These are phyloP conservation scores for Aspergillus sp. DNA, from an alignment of 2,329 filamentous ascomycete species.

Conservation along the genomic window DNA sequence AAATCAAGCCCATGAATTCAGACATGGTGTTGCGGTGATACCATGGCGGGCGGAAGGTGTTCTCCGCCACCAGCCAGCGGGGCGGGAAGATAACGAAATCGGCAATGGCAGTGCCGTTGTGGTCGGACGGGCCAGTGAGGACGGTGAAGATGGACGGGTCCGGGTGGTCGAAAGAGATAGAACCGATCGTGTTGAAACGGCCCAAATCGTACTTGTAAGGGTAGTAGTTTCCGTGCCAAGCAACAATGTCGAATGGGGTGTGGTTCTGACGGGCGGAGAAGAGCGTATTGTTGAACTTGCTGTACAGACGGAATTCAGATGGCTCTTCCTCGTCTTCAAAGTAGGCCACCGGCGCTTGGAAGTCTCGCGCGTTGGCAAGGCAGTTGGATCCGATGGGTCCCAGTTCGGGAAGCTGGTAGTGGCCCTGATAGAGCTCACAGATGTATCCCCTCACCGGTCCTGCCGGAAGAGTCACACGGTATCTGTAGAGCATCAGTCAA, in stretches of 20 bases:
- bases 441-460: constrained; percentile 71
- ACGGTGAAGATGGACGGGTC: constrained; percentile 77
- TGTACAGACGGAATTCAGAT: constrained; percentile 57
- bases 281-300: constrained; percentile 68
- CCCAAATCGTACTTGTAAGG: constrained; percentile 81
- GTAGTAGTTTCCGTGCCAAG: constrained; percentile 79
- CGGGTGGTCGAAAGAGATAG: constrained; percentile 73
- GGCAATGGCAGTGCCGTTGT: constrained; percentile 63
- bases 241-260: constrained; percentile 76
- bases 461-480: constrained; percentile 66
- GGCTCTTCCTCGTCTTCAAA: constrained; percentile 62
- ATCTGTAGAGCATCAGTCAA: constrained; percentile 41
- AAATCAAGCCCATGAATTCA: constrained; percentile 67
- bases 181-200: constrained; percentile 73
- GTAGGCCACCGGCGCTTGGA: constrained; percentile 69
- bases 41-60: constrained; percentile 63
- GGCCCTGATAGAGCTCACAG: constrained; percentile 71
- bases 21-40: constrained; percentile 68
- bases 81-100: constrained; percentile 68
- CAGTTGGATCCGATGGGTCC: constrained; percentile 73
- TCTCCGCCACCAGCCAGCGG: constrained; percentile 62
- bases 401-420: constrained; percentile 71
- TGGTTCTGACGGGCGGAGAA: constrained; percentile 68
- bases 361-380: constrained; percentile 74
- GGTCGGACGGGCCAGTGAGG: constrained; percentile 59